These are phyloP conservation scores for Hanseniaspora mollemarum DNA, from an alignment of 805 yeast genomes.

Conservation along the genomic window DNA sequence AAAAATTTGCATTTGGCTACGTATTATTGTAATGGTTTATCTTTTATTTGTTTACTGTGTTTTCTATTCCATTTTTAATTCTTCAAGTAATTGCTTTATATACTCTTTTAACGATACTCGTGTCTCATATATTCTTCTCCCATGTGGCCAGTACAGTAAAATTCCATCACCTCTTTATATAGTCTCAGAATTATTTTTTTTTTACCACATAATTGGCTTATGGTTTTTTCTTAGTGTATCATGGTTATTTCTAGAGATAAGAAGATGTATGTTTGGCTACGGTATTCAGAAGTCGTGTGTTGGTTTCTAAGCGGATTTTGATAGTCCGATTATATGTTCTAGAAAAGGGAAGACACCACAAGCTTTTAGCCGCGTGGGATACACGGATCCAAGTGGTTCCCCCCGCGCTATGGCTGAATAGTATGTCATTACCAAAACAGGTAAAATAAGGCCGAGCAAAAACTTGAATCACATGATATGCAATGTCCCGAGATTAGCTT, in stretches of 20 bases:
- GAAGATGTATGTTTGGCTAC: slow-evolving; percentile 23
- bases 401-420: slow-evolving; percentile 26
- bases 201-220: no score
- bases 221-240: neutral
- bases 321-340: neutral
- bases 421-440: neutral
- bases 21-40: slow-evolving; percentile 25
- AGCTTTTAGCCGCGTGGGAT: no score
- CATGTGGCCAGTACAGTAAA: neutral
- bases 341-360: neutral
- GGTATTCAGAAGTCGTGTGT: slow-evolving; percentile 31
- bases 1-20: slow-evolving; percentile 70
- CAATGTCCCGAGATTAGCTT: no score
- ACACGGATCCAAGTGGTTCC: no score
- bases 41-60: slow-evolving; percentile 36
- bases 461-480: no score
- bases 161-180: neutral
- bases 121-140: neutral
- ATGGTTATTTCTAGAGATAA: slow-evolving; percentile 25
- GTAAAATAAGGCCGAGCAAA: neutral
- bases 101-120: slow-evolving; percentile 30
- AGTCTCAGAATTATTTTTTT: no score
- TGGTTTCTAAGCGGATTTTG: slow-evolving; percentile 17
- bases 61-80: slow-evolving; percentile 40
- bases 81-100: slow-evolving; percentile 35